These are phyloP conservation scores for Gentiana dahurica DNA, from an alignment of 257 asterid genomes.

Conservation along the genomic window DNA sequence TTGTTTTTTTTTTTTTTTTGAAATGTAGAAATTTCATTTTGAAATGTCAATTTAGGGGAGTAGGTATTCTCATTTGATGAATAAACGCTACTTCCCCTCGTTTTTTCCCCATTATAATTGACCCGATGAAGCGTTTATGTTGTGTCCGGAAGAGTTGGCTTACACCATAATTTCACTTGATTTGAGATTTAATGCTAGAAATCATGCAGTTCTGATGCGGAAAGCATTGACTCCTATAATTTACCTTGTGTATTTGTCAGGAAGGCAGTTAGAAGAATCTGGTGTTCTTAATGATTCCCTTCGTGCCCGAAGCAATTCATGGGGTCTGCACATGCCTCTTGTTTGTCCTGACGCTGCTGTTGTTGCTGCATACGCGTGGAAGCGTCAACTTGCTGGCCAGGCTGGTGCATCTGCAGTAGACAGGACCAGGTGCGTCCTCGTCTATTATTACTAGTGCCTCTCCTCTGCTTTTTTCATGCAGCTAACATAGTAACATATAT, in stretches of 20 bases:
- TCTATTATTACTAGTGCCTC: neutral
- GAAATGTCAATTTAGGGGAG: too few relatives aligned
- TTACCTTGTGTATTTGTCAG: constrained; percentile 24
- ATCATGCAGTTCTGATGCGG: too few relatives aligned
- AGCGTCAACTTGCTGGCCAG: constrained; percentile 99
- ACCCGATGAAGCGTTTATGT: too few relatives aligned
- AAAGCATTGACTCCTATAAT: neutral
- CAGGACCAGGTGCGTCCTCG: constrained; percentile 62
- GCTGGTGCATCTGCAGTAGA: constrained; percentile 99
- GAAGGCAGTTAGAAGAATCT: constrained; percentile 86
- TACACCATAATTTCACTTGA: too few relatives aligned
- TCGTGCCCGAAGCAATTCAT: constrained; percentile 81
- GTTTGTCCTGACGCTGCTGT: constrained; percentile 99
- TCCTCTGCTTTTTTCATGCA: neutral
- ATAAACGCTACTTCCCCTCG: too few relatives aligned
- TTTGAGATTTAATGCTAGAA: too few relatives aligned
- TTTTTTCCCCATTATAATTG: too few relatives aligned
- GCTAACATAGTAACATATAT: too few relatives aligned
- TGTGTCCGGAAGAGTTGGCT: too few relatives aligned
- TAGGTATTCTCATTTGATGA: too few relatives aligned
- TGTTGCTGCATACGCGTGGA: constrained; percentile 99
- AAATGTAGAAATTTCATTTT: too few relatives aligned
- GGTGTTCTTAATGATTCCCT: constrained; percentile 86
- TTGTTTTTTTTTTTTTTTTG: too few relatives aligned
- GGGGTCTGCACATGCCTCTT: constrained; percentile 99